phyloP scores from a whole-genome alignment of 768 basidiomycete genomes.

The Leccinum boreale region DNA sequence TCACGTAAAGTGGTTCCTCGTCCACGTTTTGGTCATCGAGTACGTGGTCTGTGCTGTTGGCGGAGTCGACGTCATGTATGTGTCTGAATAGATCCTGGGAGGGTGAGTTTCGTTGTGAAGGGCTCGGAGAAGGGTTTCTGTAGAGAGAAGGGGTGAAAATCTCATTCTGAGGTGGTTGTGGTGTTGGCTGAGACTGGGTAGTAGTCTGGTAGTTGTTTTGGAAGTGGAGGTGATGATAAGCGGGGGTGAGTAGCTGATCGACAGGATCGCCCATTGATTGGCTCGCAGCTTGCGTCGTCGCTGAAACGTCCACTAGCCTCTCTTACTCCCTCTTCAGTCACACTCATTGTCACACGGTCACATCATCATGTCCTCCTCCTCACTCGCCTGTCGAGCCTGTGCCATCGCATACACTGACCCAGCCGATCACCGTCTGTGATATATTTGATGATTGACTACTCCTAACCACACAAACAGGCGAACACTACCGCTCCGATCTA shows the following conservation, averaged over 20 bases:
- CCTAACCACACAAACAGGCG: slow-evolving; percentile 42
- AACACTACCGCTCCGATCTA: slow-evolving; percentile 90
- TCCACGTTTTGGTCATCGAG: slow-evolving; percentile 55
- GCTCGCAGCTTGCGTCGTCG: slow-evolving; percentile 34
- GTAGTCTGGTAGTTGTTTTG: slow-evolving; percentile 28
- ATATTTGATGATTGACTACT: too few species aligned
- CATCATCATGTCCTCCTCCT: slow-evolving; percentile 1
- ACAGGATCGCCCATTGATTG: slow-evolving; percentile 56
- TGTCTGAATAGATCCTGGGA: slow-evolving; percentile 30
- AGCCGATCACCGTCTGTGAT: slow-evolving; percentile 72
- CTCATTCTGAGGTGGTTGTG: slow-evolving; percentile 19
- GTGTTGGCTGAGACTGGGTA: slow-evolving; percentile 19
- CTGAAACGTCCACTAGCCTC: slow-evolving; percentile 19
- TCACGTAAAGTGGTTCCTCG: slow-evolving; percentile 98
- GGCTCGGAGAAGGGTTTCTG: slow-evolving; percentile 30
- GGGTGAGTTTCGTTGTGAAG: slow-evolving; percentile 30
- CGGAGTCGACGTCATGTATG: slow-evolving; percentile 22
- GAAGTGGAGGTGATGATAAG: slow-evolving; percentile 46
- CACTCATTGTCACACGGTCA: not conserved
- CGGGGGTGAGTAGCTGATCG: slow-evolving; percentile 60
- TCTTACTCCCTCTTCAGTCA: not conserved
- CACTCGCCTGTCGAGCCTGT: slow-evolving; percentile 84
- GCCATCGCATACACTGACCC: slow-evolving; percentile 80
- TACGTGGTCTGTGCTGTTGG: slow-evolving; percentile 21
- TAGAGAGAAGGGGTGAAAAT: slow-evolving; percentile 23